A percentile compares a stretch with the other conserved stretches of the same genome.
Evolutionary conservation across 345 rosid species (phyloP).

Genomic region (Corchorus capsularis): DNA sequence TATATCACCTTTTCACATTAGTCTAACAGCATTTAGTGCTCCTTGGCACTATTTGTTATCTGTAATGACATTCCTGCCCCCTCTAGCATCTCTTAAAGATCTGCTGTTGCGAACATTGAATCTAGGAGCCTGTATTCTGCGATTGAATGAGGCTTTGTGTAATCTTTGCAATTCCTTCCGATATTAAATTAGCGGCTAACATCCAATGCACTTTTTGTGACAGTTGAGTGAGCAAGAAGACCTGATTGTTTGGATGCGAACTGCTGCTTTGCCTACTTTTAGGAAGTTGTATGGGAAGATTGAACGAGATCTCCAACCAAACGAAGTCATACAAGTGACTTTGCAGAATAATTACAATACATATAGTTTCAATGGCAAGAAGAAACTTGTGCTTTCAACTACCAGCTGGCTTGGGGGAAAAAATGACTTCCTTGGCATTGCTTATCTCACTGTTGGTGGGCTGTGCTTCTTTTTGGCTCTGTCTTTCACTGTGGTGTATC

Average conservation of each 20-base stretch:
- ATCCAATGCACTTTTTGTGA: constrained; percentile 22
- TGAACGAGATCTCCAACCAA: constrained; percentile 66
- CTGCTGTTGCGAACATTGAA: neutral
- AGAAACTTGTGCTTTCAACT: constrained; percentile 94
- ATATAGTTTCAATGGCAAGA: constrained; percentile 91
- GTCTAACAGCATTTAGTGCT: neutral
- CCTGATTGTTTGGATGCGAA: constrained; percentile 99
- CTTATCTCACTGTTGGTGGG: constrained; percentile 90
- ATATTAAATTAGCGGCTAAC: constrained; percentile 19
- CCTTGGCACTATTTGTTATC: neutral
- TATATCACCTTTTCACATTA: neutral
- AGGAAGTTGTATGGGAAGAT: constrained; percentile 95
- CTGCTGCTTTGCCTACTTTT: constrained; percentile 99
- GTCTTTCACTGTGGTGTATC: constrained; percentile 79
- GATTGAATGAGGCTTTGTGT: neutral
- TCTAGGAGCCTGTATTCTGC: neutral
- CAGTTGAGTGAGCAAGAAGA: constrained; percentile 94
- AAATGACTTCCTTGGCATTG: constrained; percentile 96
- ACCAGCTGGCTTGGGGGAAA: constrained; percentile 99
- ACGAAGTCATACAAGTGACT: constrained; percentile 54
- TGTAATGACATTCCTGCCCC: neutral
- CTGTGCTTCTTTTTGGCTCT: constrained; percentile 84
- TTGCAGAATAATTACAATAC: constrained; percentile 81
- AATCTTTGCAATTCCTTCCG: neutral
- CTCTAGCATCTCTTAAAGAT: neutral